phyloP scores from a whole-genome alignment of 139 green algal species.

The Coelastrella sp. region DNA sequence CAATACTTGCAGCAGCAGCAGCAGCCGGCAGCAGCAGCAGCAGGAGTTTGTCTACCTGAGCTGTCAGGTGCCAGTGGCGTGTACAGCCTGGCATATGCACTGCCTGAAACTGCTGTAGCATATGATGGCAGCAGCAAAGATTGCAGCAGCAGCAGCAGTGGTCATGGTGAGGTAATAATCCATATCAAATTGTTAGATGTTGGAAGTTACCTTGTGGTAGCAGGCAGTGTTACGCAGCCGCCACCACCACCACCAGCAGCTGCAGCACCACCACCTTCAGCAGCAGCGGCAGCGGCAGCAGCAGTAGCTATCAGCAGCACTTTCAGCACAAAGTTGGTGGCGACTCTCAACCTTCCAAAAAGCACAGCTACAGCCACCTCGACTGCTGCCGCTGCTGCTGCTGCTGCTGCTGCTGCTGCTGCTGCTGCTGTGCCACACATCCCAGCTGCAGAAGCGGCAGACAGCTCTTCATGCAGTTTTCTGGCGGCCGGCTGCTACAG shows the following conservation, averaged over 20 bases:
- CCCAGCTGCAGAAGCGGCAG: conserved; percentile 12
- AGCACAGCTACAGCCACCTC: neutral
- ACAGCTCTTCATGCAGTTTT: neutral
- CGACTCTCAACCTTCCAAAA: conserved; percentile 5
- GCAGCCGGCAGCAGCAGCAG: conserved; percentile 11
- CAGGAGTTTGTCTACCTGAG: neutral
- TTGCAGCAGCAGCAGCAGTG: neutral
- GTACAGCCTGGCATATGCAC: conserved; percentile 2
- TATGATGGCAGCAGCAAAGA: neutral
- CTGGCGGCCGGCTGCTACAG: neutral
- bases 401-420: neutral
- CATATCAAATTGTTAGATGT: neutral
- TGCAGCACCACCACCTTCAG: neutral
- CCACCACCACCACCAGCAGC: conserved; percentile 23
- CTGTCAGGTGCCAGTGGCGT: neutral
- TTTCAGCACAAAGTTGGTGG: conserved; percentile 2
- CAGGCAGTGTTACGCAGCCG: neutral
- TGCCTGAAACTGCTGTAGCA: neutral
- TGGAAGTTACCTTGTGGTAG: neutral
- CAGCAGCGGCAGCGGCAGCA: neutral
- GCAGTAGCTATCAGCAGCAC: neutral
- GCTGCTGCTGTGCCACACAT: neutral
- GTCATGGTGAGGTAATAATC: neutral
- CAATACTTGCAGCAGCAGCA: neutral
- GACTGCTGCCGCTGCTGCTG: neutral